A percentile compares a stretch with the other conserved stretches of the same genome.
Conservation (phyloP, 1,284 basidiomycete genomes). For the Pulchroboletus neoregius region DNA sequence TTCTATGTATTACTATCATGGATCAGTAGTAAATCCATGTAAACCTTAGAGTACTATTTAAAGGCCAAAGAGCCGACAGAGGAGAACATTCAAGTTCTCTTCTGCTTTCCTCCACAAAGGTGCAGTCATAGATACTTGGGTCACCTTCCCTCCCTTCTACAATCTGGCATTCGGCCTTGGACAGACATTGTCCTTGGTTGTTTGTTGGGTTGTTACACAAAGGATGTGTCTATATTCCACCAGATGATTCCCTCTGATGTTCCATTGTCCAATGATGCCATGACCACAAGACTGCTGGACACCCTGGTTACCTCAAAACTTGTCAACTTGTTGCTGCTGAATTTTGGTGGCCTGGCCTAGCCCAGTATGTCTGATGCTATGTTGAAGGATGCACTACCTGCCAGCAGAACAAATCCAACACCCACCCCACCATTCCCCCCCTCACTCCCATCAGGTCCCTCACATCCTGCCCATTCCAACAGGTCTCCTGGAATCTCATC, state of each 20-base stretch:
- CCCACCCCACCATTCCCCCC: background rate
- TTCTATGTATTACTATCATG: too few relatives aligned
- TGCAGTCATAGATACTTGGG: too few relatives aligned
- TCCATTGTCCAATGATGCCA: background rate
- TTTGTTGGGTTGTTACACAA: too few relatives aligned
- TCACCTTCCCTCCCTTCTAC: too few relatives aligned
- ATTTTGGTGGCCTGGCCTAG: constrained; percentile 21
- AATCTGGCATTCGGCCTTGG: too few relatives aligned
- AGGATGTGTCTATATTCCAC: background rate
- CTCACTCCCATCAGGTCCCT: background rate
- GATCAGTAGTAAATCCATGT: too few relatives aligned
- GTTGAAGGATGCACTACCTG: constrained; percentile 11
- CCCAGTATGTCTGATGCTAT: constrained; percentile 9
- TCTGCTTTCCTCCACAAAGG: too few relatives aligned
- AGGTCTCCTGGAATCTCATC: background rate
- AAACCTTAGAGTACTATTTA: too few relatives aligned
- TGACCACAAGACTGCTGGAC: background rate
- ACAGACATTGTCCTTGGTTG: too few relatives aligned
- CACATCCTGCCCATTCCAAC: background rate
- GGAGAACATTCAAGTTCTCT: too few relatives aligned
- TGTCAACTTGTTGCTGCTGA: background rate
- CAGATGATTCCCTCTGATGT: background rate
- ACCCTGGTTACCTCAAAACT: background rate
- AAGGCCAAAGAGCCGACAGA: too few relatives aligned
- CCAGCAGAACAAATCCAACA: constrained; percentile 12